Base-by-base conservation (phyloP, 2,329 filamentous ascomycete species). In the Emergomyces pasteurianus region DNA sequence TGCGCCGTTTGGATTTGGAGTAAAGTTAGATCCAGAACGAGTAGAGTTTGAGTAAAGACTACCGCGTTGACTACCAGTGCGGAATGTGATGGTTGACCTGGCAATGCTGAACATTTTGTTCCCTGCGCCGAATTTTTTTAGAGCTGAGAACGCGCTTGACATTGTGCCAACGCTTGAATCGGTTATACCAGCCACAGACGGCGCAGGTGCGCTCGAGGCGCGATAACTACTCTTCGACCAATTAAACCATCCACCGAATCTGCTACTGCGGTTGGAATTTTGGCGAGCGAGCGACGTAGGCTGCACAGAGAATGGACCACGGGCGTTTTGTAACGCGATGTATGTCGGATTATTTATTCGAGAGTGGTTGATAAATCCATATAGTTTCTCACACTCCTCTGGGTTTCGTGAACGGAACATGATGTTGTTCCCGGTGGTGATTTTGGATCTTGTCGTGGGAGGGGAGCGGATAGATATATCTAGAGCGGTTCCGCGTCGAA, bases 401-500 rank as follows among this genome's bases (percentile, higher is more conserved):
- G 85, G 81, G 54, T 83, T 89, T 49, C 86, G 80, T 55, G 90
- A 90, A 49, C 94, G 87, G 81, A 97, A 94, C 79, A 95, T 92
- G 76, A 96, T 89, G 71, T 95, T 94, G 67, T 86, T 86, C 58
- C 86, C 82, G 70, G 76, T 43, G 82, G 80, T 82, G 61, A 96
- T 81, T 67, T 84, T 83, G 5, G 88, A 91, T 64, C 88, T 84
- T 40, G 80, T 72, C 7, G 88, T 88, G 31, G 92, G 88, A 1
- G 90, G 90, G 7, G 92, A 96, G 57, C 91, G 88, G 65, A 99
- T 90, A 65, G 95, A 94, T 59, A 99, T 89, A 72, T 99, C 94
- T 38, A 99, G 83, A 3, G 89, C 89, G 26, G 91, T 99, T 68
- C 92, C 94, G 69, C 92, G 88, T 64, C 92, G 85, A 63, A 97